Conservation (phyloP, 805 yeast genomes). For the Huiozyma sinensis region DNA sequence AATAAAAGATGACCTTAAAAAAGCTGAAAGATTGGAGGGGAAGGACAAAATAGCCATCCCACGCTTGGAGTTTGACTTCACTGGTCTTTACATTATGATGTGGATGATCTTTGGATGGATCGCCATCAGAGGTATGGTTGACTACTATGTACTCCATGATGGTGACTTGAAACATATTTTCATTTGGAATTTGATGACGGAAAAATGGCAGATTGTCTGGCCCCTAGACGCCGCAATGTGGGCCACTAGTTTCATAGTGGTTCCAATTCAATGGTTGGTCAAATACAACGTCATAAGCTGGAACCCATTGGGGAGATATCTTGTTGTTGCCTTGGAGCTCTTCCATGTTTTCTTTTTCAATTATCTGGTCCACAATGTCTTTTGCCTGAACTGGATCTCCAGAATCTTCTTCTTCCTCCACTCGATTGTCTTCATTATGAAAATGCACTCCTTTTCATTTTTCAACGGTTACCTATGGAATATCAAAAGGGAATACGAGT, state of each 20-base stretch:
- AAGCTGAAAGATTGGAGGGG: not conserved
- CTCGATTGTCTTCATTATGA: slow-evolving; percentile 81
- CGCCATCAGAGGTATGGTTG: slow-evolving; percentile 42
- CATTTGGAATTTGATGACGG: slow-evolving; percentile 45
- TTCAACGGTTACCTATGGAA: slow-evolving; percentile 85
- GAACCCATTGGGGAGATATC: slow-evolving; percentile 50
- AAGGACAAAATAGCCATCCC: not conserved
- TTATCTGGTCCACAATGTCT: slow-evolving; percentile 38
- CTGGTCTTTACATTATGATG: slow-evolving; percentile 72
- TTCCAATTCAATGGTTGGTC: slow-evolving; percentile 46
- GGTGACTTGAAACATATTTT: slow-evolving; percentile 36
- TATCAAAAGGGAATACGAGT: slow-evolving; percentile 42
- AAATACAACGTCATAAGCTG: slow-evolving; percentile 40
- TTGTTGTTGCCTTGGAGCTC: slow-evolving; percentile 50
- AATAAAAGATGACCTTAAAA: not conserved
- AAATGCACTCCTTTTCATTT: slow-evolving; percentile 86
- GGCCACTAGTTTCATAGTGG: slow-evolving; percentile 49
- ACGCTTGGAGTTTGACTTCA: slow-evolving; percentile 31
- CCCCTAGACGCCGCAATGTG: slow-evolving; percentile 69
- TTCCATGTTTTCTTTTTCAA: slow-evolving; percentile 40
- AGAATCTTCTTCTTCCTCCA: slow-evolving; percentile 78
- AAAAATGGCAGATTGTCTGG: slow-evolving; percentile 55
- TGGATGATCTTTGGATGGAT: slow-evolving; percentile 60
- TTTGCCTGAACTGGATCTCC: slow-evolving; percentile 75
- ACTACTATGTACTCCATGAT: slow-evolving; percentile 36